phyloP scores from a whole-genome alignment of 805 yeast genomes.

The Candida endomychidarum region DNA sequence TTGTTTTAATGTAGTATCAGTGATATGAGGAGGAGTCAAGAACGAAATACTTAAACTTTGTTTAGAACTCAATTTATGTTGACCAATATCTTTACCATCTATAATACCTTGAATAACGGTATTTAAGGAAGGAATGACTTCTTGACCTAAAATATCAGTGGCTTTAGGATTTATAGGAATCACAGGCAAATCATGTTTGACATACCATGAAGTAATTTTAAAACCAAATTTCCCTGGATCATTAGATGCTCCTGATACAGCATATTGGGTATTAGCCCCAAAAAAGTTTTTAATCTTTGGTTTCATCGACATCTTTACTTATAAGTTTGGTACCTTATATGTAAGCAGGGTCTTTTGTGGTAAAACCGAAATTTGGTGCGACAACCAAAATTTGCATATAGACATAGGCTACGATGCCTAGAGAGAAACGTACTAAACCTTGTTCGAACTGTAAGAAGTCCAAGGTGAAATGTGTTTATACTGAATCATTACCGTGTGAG shows the following conservation, averaged over 20 bases:
- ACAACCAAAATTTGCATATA: neutral
- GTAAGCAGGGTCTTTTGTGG: too few species aligned
- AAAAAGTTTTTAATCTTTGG: conserved; percentile 46
- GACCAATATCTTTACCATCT: conserved; percentile 19
- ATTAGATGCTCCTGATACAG: conserved; percentile 71
- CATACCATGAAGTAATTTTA: conserved; percentile 70
- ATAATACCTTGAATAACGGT: conserved; percentile 25
- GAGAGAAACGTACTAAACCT: conserved; percentile 52
- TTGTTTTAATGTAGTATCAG: conserved; percentile 36
- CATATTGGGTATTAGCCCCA: conserved; percentile 51
- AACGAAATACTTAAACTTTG: conserved; percentile 63
- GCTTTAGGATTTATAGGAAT: conserved; percentile 65
- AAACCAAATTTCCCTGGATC: conserved; percentile 66
- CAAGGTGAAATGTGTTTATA: conserved; percentile 61
- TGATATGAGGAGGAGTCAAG: conserved; percentile 71
- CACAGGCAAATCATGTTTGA: conserved; percentile 53
- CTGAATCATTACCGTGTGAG: conserved; percentile 51
- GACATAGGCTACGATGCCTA: conserved; percentile 22
- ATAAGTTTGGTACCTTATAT: too few species aligned
- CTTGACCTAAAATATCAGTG: conserved; percentile 44
- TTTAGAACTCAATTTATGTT: conserved; percentile 23
- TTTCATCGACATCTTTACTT: conserved; percentile 36
- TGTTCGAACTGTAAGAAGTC: conserved; percentile 62
- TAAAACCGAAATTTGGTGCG: neutral
- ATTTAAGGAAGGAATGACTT: conserved; percentile 34